Conservation (phyloP, 2,329 filamentous ascomycete species). For the Alternaria hordeiaustralica region DNA sequence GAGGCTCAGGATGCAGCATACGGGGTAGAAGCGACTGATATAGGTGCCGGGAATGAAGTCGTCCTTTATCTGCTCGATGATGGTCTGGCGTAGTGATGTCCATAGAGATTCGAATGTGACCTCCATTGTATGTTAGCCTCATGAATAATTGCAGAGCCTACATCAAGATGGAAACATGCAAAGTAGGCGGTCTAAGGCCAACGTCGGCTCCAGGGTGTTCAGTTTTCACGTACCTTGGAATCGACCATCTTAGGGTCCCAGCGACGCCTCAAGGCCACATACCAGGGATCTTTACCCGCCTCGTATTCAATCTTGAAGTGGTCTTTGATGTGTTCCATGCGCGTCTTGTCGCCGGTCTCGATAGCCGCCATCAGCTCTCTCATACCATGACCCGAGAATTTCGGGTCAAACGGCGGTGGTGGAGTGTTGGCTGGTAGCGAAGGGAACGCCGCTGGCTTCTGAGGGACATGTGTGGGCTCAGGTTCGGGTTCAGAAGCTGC, state of each 20-base stretch:
- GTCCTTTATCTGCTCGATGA: slow-evolving; percentile 25
- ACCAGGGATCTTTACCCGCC: slow-evolving; percentile 9
- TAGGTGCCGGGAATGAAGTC: slow-evolving; percentile 9
- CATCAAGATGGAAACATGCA: not conserved
- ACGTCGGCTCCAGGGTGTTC: not conserved
- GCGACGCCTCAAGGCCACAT: slow-evolving; percentile 8
- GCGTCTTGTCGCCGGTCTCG: not conserved
- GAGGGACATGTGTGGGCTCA: not conserved
- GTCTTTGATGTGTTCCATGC: not conserved
- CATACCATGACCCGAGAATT: not conserved
- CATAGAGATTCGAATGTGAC: slow-evolving; percentile 23
- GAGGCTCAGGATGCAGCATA: slow-evolving; percentile 19
- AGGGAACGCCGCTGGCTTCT: slow-evolving; percentile 12
- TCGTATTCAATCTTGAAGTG: slow-evolving; percentile 12
- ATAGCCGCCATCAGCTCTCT: slow-evolving; percentile 6
- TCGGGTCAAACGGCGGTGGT: not conserved
- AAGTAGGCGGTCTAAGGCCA: not conserved
- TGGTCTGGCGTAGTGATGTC: slow-evolving; percentile 22
- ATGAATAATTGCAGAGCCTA: not conserved
- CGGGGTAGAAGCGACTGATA: slow-evolving; percentile 8
- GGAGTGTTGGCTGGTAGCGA: not conserved
- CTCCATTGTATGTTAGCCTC: slow-evolving; percentile 1
- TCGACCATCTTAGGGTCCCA: not conserved
- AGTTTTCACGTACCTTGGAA: not conserved
- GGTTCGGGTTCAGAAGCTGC: not conserved